A percentile compares a stretch with the other conserved stretches of the same genome.
phyloP scores from a whole-genome alignment of 768 basidiomycete species.

The Leccinellum rugosiceps region DNA sequence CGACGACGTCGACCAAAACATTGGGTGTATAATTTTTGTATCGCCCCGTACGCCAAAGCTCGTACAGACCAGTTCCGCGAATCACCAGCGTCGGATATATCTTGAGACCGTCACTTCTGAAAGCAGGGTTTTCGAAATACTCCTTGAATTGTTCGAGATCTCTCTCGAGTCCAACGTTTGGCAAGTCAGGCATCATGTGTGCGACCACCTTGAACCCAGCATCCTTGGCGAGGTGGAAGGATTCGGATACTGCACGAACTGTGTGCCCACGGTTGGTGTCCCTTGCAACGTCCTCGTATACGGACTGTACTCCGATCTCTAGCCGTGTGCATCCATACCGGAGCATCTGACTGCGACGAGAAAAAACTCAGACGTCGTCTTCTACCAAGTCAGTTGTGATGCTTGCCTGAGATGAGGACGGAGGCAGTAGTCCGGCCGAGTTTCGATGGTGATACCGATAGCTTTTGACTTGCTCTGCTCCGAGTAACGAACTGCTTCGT shows the following conservation, averaged over 20 bases:
- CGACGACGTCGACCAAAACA: constrained; percentile 95
- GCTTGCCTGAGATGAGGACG: constrained; percentile 87
- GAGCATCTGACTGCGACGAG: constrained; percentile 85
- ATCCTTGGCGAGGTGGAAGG: constrained; percentile 97
- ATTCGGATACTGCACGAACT: constrained; percentile 93
- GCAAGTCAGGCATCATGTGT: constrained; percentile 99
- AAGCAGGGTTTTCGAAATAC: constrained; percentile 98
- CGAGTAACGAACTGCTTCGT: constrained; percentile 96
- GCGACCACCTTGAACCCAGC: constrained; percentile 99
- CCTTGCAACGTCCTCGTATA: constrained; percentile 98
- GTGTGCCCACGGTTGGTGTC: constrained; percentile 99
- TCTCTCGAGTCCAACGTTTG: constrained; percentile 95
- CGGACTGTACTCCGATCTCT: constrained; percentile 98
- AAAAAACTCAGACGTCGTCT: not conserved
- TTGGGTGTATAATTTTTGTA: constrained; percentile 99
- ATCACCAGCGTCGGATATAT: constrained; percentile 99
- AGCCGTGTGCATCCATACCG: constrained; percentile 98
- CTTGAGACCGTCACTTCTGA: constrained; percentile 95
- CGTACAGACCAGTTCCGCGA: constrained; percentile 93
- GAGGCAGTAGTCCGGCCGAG: constrained; percentile 95
- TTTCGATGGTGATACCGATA: constrained; percentile 99
- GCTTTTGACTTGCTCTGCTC: constrained; percentile 98
- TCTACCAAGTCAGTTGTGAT: not conserved
- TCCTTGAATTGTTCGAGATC: constrained; percentile 99
- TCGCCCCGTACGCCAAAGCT: constrained; percentile 93